Conservation (phyloP, 139 green algal species). For the Yamagishiella unicocca region DNA sequence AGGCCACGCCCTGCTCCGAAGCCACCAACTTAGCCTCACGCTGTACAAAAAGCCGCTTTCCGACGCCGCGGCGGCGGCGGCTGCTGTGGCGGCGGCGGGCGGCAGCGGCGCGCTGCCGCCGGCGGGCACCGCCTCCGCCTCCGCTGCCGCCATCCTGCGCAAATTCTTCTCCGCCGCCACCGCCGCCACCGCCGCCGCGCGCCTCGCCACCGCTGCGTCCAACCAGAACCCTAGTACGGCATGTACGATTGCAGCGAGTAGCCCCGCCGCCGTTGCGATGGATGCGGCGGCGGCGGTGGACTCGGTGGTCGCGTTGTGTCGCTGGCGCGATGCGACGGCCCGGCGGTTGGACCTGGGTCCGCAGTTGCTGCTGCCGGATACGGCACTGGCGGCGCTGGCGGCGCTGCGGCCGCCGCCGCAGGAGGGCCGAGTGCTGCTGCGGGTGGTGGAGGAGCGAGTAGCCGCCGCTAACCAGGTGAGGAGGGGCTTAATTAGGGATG, state of each 20-base stretch:
- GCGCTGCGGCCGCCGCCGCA: neutral
- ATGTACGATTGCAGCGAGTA: no score
- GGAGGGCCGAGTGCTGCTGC: conserved; percentile 36
- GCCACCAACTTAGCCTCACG: conserved; percentile 79
- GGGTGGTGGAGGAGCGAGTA: conserved; percentile 28
- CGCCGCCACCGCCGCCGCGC: neutral
- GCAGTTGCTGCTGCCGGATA: conserved; percentile 64
- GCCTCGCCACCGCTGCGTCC: neutral
- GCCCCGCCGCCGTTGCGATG: neutral
- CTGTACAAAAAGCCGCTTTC: conserved; percentile 72
- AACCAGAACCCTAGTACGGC: no score
- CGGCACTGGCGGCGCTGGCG: conserved; percentile 26
- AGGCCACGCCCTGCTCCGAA: conserved; percentile 73
- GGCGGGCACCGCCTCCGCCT: neutral
- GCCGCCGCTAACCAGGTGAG: conserved; percentile 4
- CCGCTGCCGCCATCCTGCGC: conserved; percentile 29
- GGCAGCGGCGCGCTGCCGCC: neutral
- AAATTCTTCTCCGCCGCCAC: conserved; percentile 7
- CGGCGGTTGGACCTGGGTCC: conserved; percentile 43
- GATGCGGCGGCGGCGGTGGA: conserved; percentile 8
- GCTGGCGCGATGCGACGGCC: conserved; percentile 69
- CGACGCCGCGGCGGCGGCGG: conserved; percentile 56
- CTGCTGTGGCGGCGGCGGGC: conserved; percentile 23
- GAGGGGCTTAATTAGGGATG: no score
- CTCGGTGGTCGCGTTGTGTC: conserved; percentile 66